These are phyloP conservation scores for Cyberlindnera nakhonratchasimensis DNA, from an alignment of 805 yeast species.

Conservation along the genomic window DNA sequence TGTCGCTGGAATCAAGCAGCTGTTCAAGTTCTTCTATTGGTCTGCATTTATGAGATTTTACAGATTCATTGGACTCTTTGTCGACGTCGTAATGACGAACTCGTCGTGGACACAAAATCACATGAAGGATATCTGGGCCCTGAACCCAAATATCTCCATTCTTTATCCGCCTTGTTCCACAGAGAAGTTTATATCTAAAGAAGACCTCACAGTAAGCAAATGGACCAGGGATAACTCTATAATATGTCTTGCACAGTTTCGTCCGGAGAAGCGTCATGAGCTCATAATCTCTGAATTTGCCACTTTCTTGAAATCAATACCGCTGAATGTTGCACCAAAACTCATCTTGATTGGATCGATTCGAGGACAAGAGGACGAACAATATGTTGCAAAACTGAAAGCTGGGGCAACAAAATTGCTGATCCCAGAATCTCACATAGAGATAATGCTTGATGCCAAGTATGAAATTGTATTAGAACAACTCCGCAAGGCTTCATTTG, in stretches of 20 bases:
- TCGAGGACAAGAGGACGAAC: conserved; percentile 62
- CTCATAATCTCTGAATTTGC: conserved; percentile 64
- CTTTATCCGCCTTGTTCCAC: conserved; percentile 92
- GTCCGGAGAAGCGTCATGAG: conserved; percentile 91
- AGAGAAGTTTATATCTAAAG: conserved; percentile 40
- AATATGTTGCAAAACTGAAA: conserved; percentile 50
- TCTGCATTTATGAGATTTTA: conserved; percentile 57
- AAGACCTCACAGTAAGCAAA: conserved; percentile 17
- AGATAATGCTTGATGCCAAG: conserved; percentile 71
- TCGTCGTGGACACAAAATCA: conserved; percentile 92
- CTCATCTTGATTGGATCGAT: conserved; percentile 82
- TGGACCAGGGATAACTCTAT: conserved; percentile 34
- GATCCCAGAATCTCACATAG: conserved; percentile 39
- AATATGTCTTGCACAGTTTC: conserved; percentile 75
- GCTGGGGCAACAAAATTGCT: conserved; percentile 39
- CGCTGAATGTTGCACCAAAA: conserved; percentile 39
- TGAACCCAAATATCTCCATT: conserved; percentile 41
- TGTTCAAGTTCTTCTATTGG: conserved; percentile 69
- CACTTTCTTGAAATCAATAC: conserved; percentile 38
- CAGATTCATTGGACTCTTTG: conserved; percentile 60
- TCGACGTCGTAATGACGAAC: conserved; percentile 67
- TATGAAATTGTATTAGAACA: conserved; percentile 56
- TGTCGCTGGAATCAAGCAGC: conserved; percentile 22
- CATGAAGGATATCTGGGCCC: conserved; percentile 59
- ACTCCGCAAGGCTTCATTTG: conserved; percentile 59